phyloP scores from a whole-genome alignment of 805 yeast species.

The Spathaspora hagerdaliae region DNA sequence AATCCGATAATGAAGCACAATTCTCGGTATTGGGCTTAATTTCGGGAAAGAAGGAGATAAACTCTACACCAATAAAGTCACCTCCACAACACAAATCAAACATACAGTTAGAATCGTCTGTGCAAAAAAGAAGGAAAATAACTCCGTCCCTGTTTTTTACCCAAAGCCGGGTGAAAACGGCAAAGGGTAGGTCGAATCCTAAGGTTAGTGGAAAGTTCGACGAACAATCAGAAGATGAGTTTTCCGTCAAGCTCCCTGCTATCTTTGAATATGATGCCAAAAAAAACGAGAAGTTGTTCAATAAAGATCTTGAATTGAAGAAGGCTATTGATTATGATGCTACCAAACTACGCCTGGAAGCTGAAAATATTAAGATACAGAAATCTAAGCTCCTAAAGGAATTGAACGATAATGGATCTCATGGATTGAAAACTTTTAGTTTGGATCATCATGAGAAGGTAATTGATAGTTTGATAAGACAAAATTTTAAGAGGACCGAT shows the following conservation, averaged over 20 bases:
- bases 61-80: too few species aligned
- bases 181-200: too few species aligned
- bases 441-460: slow-evolving; percentile 13
- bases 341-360: slow-evolving; percentile 11
- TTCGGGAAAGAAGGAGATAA: too few species aligned
- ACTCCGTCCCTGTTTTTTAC: too few species aligned
- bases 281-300: slow-evolving; percentile 20
- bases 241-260: slow-evolving; percentile 21
- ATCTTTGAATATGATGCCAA: slow-evolving; percentile 26
- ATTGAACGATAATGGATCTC: slow-evolving; percentile 30
- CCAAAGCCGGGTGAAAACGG: too few species aligned
- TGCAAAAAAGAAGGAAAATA: too few species aligned
- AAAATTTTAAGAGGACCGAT: slow-evolving; percentile 3
- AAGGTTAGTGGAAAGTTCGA: too few species aligned
- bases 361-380: slow-evolving; percentile 9
- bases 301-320: slow-evolving; percentile 16
- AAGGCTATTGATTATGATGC: slow-evolving; percentile 16
- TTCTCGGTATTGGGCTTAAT: too few species aligned
- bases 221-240: slow-evolving; percentile 9
- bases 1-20: too few species aligned
- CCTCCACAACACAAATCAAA: too few species aligned
- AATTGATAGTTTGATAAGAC: slow-evolving; percentile 15
- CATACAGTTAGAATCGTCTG: too few species aligned
- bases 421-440: slow-evolving; percentile 12
- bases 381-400: slow-evolving; percentile 19